A percentile compares a stretch with the other conserved stretches of the same genome.
Evolutionary conservation across 192 early-diverging fungal genomes (phyloP).

Genomic region (Thamnidium elegans): DNA sequence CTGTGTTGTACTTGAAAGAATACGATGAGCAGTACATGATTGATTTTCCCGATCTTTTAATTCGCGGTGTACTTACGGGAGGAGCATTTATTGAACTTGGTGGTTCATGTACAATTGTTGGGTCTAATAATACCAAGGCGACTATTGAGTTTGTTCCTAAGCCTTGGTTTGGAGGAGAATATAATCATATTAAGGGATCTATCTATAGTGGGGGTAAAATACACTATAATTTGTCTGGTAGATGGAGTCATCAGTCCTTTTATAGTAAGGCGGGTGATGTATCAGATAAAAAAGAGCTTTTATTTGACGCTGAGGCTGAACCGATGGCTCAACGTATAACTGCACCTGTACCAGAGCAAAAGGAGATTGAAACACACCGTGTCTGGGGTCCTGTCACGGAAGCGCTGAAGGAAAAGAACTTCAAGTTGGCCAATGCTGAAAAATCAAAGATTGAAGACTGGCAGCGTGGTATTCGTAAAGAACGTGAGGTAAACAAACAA

Average conservation of each 20-base stretch:
- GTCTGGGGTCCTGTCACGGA: constrained; percentile 68
- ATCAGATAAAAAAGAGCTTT: constrained; percentile 38
- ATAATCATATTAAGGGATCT: constrained; percentile 43
- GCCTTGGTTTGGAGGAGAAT: constrained; percentile 66
- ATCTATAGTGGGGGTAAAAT: constrained; percentile 23
- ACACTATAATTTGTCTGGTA: constrained; percentile 27
- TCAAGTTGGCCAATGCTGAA: constrained; percentile 58
- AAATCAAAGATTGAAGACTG: constrained; percentile 69
- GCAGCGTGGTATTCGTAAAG: constrained; percentile 60
- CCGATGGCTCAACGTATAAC: constrained; percentile 59
- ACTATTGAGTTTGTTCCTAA: constrained; percentile 61
- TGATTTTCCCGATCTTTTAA: constrained; percentile 56
- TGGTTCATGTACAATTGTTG: constrained; percentile 56
- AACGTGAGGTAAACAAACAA: constrained; percentile 52
- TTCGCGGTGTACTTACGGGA: constrained; percentile 60
- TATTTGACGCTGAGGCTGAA: constrained; percentile 64
- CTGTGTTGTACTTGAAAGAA: constrained; percentile 49
- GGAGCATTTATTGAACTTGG: constrained; percentile 63
- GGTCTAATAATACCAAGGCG: constrained; percentile 49
- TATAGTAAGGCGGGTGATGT: constrained; percentile 28
- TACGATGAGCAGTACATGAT: constrained; percentile 58
- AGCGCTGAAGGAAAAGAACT: constrained; percentile 64
- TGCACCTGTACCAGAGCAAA: constrained; percentile 56
- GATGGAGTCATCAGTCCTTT: constrained; percentile 39
- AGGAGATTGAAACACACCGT: constrained; percentile 61